These are phyloP conservation scores for Debaryomycetaceae sp. DNA, from an alignment of 1,139 yeast species.

Conservation along the genomic window DNA sequence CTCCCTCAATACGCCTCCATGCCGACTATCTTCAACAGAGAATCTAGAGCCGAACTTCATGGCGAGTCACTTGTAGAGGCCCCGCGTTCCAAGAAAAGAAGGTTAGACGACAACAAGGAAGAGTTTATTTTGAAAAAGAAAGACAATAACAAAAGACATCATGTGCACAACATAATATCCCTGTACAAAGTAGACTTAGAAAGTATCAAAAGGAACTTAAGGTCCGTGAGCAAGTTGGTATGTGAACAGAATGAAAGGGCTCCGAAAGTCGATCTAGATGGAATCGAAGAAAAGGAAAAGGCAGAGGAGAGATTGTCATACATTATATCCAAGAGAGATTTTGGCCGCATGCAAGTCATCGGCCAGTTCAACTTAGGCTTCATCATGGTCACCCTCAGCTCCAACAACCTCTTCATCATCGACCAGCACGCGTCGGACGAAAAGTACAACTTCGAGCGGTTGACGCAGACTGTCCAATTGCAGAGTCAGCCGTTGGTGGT, in stretches of 20 bases:
- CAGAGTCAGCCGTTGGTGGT: conserved; percentile 68
- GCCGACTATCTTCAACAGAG: no score
- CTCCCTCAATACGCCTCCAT: no score
- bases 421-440: conserved; percentile 99
- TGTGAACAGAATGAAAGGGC: neutral
- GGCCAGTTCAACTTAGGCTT: conserved; percentile 96
- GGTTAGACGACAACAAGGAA: no score
- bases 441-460: conserved; percentile 78
- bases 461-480: conserved; percentile 27
- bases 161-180: neutral
- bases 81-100: neutral
- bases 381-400: conserved; percentile 56
- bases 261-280: conserved; percentile 11
- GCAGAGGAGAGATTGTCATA: conserved; percentile 55
- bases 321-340: conserved; percentile 61
- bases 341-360: conserved; percentile 65
- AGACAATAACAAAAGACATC: neutral
- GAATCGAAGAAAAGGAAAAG: conserved; percentile 25
- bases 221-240: neutral
- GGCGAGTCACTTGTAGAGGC: no score
- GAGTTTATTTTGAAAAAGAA: neutral
- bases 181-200: neutral
- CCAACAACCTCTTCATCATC: conserved; percentile 70
- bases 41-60: no score
- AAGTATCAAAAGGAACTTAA: neutral